These are phyloP conservation scores for Botryosphaeria dothidea DNA, from an alignment of 2,329 filamentous ascomycete genomes.

Conservation along the genomic window DNA sequence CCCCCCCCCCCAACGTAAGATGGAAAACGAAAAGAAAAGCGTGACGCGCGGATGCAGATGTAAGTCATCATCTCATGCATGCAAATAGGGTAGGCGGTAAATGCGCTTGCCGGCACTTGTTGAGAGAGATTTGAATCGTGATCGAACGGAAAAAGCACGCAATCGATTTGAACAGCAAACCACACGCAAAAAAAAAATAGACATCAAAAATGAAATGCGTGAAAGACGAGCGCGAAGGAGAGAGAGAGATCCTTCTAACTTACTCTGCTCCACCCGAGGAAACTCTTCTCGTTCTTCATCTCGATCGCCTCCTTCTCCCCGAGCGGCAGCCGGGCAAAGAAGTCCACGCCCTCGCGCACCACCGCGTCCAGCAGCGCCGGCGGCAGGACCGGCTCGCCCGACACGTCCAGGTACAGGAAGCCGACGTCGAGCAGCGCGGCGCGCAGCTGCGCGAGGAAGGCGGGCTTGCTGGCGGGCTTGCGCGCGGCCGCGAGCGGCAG, in stretches of 20 bases:
- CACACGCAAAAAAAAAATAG: not conserved
- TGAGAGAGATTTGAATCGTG: not conserved
- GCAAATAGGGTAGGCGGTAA: no score
- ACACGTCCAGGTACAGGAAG: constrained; percentile 82
- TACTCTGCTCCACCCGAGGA: constrained; percentile 49
- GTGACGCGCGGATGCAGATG: not conserved
- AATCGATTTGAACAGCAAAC: no score
- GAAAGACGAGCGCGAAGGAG: not conserved
- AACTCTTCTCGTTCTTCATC: constrained; percentile 52
- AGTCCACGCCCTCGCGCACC: constrained; percentile 66
- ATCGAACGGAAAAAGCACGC: not conserved
- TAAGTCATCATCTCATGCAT: not conserved
- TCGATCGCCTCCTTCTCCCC: constrained; percentile 70
- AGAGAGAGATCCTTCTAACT: constrained; percentile 21
- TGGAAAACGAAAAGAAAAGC: no score
- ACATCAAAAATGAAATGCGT: not conserved
- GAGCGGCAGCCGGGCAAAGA: constrained; percentile 68
- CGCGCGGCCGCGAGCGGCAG: constrained; percentile 71
- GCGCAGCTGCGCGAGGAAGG: constrained; percentile 70
- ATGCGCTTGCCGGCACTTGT: not conserved
- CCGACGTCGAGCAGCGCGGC: constrained; percentile 82
- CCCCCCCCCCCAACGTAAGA: no score
- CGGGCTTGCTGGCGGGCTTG: constrained; percentile 67
- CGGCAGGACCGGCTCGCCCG: constrained; percentile 59
- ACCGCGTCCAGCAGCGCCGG: constrained; percentile 66